A percentile compares a stretch with the other conserved stretches of the same genome.
Evolutionary conservation across 1,139 yeast species (phyloP).

Genomic region (Sugiyamaella xylanicola): DNA sequence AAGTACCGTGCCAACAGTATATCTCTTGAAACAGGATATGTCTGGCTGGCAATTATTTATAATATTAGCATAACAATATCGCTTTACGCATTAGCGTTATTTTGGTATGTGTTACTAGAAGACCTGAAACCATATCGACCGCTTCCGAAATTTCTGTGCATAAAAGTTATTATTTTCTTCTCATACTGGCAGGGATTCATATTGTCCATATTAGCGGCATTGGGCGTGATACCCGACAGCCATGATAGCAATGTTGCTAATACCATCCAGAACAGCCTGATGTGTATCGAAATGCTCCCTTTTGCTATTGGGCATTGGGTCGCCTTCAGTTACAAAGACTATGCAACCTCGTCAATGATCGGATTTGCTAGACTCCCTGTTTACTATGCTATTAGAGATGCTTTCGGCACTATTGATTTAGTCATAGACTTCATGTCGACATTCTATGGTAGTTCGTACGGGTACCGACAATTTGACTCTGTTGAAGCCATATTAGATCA

Average conservation of each 20-base stretch:
- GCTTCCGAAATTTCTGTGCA: constrained; percentile 89
- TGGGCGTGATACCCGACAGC: constrained; percentile 52
- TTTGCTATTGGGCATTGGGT: constrained; percentile 88
- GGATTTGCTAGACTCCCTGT: constrained; percentile 66
- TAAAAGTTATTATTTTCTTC: constrained; percentile 89
- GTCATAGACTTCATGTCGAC: constrained; percentile 75
- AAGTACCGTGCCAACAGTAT: constrained; percentile 52
- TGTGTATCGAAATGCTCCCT: constrained; percentile 81
- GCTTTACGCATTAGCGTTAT: constrained; percentile 79
- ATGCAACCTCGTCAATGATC: constrained; percentile 60
- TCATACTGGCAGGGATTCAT: constrained; percentile 94
- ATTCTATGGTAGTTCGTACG: constrained; percentile 74
- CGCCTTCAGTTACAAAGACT: constrained; percentile 80
- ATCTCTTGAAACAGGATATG: constrained; percentile 53
- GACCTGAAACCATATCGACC: constrained; percentile 84
- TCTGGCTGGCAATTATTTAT: constrained; percentile 72
- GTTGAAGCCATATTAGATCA: constrained; percentile 71
- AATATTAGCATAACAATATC: constrained; percentile 81
- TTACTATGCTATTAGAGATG: constrained; percentile 69
- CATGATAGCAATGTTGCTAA: constrained; percentile 45
- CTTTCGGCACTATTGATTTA: constrained; percentile 74
- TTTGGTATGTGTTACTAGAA: constrained; percentile 82
- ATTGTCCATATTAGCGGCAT: constrained; percentile 47
- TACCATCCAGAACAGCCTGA: constrained; percentile 72
- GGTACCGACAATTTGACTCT: constrained; percentile 81